These are phyloP conservation scores for Cladophialophora exuberans DNA, from an alignment of 2,329 filamentous ascomycete species.

Conservation along the genomic window DNA sequence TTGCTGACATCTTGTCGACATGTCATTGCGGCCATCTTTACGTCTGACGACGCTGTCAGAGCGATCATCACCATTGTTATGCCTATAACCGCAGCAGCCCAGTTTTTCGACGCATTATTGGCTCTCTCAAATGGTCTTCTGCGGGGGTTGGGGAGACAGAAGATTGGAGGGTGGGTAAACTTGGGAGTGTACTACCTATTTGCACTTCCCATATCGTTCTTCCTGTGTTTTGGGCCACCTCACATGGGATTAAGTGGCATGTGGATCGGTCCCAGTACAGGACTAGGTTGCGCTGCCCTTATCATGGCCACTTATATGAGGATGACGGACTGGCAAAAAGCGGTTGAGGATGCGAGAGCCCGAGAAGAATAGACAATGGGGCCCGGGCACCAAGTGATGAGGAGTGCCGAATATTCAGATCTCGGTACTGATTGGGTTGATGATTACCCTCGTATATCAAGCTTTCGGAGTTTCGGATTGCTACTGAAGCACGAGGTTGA, in stretches of 20 bases:
- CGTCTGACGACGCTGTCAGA: conserved; percentile 65
- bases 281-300: conserved; percentile 74
- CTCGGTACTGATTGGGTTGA: too few relatives aligned
- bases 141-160: conserved; percentile 76
- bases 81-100: conserved; percentile 76
- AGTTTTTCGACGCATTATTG: conserved; percentile 75
- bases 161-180: conserved; percentile 79
- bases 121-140: conserved; percentile 75
- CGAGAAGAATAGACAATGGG: conserved; percentile 27
- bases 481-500: neutral
- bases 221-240: conserved; percentile 66
- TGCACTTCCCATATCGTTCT: conserved; percentile 74
- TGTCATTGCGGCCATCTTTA: conserved; percentile 71
- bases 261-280: conserved; percentile 66
- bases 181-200: conserved; percentile 77
- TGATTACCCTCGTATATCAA: neutral
- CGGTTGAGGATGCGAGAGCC: conserved; percentile 54
- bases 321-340: conserved; percentile 52
- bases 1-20: conserved; percentile 66
- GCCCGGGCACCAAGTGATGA: too few relatives aligned
- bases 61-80: conserved; percentile 65
- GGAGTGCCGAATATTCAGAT: neutral
- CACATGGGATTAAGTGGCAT: conserved; percentile 72
- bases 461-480: neutral
- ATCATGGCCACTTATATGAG: conserved; percentile 72